Conservation (phyloP, 2,329 filamentous ascomycete genomes). For the Emmonsiellopsis sp. region DNA sequence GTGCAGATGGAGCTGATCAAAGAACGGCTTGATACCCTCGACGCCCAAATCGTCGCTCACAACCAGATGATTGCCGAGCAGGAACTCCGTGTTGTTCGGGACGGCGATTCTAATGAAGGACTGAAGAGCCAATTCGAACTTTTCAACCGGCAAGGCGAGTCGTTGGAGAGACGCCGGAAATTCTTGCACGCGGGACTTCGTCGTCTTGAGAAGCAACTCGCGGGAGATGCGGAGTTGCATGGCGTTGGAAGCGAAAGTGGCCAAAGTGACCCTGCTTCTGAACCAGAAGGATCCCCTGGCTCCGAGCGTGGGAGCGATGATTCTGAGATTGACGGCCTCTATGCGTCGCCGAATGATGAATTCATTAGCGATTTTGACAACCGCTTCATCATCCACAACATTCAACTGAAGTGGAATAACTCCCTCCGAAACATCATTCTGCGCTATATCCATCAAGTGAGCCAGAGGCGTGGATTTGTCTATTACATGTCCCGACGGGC, state of each 20-base stretch:
- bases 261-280: neutral
- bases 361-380: conserved; percentile 96
- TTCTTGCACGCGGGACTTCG: conserved; percentile 51
- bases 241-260: conserved; percentile 39
- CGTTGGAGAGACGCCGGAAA: conserved; percentile 48
- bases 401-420: conserved; percentile 98
- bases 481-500: conserved; percentile 95
- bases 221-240: conserved; percentile 28
- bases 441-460: conserved; percentile 94
- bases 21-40: conserved; percentile 67
- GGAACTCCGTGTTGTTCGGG: conserved; percentile 52
- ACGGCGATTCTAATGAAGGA: conserved; percentile 43
- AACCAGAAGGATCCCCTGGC: conserved; percentile 25
- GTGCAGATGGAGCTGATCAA: conserved; percentile 83
- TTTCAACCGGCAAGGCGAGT: conserved; percentile 48
- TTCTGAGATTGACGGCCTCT: conserved; percentile 46
- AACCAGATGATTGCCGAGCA: conserved; percentile 63
- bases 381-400: conserved; percentile 94
- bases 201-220: conserved; percentile 45
- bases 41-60: conserved; percentile 68
- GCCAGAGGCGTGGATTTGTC: conserved; percentile 88
- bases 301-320: conserved; percentile 49
- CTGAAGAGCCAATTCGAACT: conserved; percentile 38
- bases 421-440: conserved; percentile 90
- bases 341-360: conserved; percentile 64